Percentiles rank a stretch among this genome's conserved stretches.
Evolutionary conservation across 2,329 filamentous ascomycete genomes (phyloP).

Genomic region (Fusarium graminum): DNA sequence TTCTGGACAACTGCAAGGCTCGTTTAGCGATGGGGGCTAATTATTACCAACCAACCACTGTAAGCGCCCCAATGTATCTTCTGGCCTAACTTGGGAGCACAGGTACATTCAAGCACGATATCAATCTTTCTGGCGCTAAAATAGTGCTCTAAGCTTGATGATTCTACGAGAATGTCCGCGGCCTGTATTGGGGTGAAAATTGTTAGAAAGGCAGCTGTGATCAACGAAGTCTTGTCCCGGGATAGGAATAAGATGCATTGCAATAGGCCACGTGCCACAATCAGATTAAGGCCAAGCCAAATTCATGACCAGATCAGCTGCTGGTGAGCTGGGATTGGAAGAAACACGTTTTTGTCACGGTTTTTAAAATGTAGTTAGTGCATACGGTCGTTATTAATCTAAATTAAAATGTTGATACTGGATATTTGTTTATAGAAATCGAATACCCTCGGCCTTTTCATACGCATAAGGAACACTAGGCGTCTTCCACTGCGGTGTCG

Average conservation of each 20-base stretch:
- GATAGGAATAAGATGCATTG: no score
- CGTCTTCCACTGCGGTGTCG: slow-evolving; percentile 18
- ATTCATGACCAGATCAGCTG: no score
- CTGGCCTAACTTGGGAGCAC: no score
- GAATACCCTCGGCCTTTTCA: slow-evolving; percentile 17
- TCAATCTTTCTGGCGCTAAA: background rate
- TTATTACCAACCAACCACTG: background rate
- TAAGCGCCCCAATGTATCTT: background rate
- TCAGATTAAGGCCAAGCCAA: no score
- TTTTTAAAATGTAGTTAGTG: no score
- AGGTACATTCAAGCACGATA: background rate
- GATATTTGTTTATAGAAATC: background rate
- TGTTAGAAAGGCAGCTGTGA: no score
- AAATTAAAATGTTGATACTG: background rate
- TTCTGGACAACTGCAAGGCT: background rate
- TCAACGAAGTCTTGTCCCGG: no score
- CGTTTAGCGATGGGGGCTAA: background rate
- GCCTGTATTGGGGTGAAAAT: background rate
- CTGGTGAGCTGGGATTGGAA: no score
- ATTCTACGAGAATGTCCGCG: background rate
- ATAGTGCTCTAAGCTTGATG: no score
- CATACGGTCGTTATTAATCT: no score
- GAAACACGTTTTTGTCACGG: no score
- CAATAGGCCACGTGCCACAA: no score
- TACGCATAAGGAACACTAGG: slow-evolving; percentile 30